A percentile compares a stretch with the other conserved stretches of the same genome.
These are phyloP conservation scores for Chamaenerion angustifolium DNA, from an alignment of 345 rosid genomes.

Conservation along the genomic window DNA sequence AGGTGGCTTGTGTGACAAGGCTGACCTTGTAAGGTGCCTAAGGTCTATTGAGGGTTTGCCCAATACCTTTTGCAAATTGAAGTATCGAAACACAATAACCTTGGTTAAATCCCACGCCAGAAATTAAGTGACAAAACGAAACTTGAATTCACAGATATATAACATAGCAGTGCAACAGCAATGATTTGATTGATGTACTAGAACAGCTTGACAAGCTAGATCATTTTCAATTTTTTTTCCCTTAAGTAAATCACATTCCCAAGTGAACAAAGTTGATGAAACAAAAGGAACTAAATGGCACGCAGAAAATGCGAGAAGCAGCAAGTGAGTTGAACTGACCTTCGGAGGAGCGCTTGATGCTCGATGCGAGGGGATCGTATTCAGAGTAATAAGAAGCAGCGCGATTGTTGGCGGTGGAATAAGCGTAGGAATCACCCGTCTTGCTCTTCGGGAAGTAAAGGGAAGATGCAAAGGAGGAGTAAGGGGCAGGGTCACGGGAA, in stretches of 20 bases:
- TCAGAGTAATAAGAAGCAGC: slow-evolving; percentile 5
- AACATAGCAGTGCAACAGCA: too few species aligned
- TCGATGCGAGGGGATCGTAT: slow-evolving; percentile 4
- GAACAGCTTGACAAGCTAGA: too few species aligned
- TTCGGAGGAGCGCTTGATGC: slow-evolving; percentile 12
- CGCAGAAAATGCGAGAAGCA: neutral
- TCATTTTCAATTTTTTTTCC: too few species aligned
- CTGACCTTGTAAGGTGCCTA: too few species aligned
- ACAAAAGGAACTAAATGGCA: neutral
- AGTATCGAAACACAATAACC: too few species aligned
- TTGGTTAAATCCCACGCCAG: too few species aligned
- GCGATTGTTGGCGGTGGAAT: slow-evolving; percentile 3
- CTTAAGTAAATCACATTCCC: neutral
- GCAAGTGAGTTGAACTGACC: slow-evolving; percentile 5
- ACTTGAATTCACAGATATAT: too few species aligned
- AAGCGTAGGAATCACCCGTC: slow-evolving; percentile 1
- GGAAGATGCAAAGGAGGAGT: slow-evolving; percentile 2
- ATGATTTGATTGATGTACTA: too few species aligned
- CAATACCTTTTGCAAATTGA: too few species aligned
- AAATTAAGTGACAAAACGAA: too few species aligned
- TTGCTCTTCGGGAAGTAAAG: slow-evolving; percentile 1
- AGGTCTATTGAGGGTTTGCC: too few species aligned
- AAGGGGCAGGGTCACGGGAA: slow-evolving; percentile 3
- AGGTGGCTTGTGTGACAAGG: too few species aligned
- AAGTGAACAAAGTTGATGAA: neutral